Evolutionary conservation across 176 grass and related monocot species (phyloP), one percentile per base, ranked within the genome.

Genomic region (Pharus latifolius): DNA sequence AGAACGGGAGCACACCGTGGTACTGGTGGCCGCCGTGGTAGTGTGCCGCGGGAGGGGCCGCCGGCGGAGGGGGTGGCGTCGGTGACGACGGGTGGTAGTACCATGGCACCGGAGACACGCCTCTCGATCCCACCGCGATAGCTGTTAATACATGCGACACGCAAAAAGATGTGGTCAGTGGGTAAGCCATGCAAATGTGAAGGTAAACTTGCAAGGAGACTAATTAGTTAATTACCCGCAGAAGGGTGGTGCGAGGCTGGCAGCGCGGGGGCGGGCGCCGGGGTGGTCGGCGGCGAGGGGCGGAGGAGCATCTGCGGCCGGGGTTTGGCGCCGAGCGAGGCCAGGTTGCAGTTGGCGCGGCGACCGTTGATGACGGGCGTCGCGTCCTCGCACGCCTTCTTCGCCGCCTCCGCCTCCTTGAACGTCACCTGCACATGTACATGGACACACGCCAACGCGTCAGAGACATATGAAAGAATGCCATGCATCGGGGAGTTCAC

Each of bases 331-430:
- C 95, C 95, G 66, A 99, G 87, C n/a, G 95, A 99, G 12, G 95
- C 95, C 19, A 99, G 82, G 82, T 99, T 99, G 84, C 95, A 99
- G 78, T 94, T 99, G 79, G 90, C 90, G 67, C 95, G 95, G 51
- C 95, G 90, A 51, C 95, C 90, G 70, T 94, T 94, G 80, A 99
- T 99, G 48, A 84, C 79, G 42, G 95, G 95, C 1, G 84, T 80
- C 14, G 84, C 84, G 65, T 91, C 95, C 78, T 99, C 95, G 72
- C 95, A 99, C 18, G 95, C 95, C 79, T 88, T 88, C 84, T 91
- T 99, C 1, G 95, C 95, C 27, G 95, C 87, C 4, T 94, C 95
- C 2, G 95, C 95, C 70, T 94, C 90, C 79, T 91, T 91, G 65
- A 99, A 99, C 74, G 90, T 94, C 76, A 99, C 95, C 95, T 99